These are phyloP conservation scores for Akanthomyces lecanii DNA, from an alignment of 2,329 filamentous ascomycete genomes.

Conservation along the genomic window DNA sequence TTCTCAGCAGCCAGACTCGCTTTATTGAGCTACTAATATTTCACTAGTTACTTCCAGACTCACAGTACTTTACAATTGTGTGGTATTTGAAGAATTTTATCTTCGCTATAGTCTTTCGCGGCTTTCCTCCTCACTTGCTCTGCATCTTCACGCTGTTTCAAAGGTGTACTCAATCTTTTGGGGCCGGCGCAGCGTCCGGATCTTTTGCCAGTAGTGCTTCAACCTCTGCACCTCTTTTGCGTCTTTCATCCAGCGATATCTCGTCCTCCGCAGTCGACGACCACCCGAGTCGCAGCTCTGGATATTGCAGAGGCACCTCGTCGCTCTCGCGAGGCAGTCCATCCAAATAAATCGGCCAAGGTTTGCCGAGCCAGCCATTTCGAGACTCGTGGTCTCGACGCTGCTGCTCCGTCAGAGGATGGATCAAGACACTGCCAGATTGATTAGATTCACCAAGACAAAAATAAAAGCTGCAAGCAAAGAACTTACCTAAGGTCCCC, in stretches of 20 bases:
- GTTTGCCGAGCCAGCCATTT: conserved; percentile 31
- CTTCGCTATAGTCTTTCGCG: too few relatives aligned
- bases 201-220: conserved; percentile 28
- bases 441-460: not conserved
- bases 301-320: conserved; percentile 30
- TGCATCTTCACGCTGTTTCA: too few relatives aligned
- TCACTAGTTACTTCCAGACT: too few relatives aligned
- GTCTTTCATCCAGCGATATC: conserved; percentile 29
- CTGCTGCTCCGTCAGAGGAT: conserved; percentile 29
- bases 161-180: conserved; percentile 18
- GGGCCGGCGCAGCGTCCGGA: conserved; percentile 30
- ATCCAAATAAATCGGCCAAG: conserved; percentile 32
- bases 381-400: conserved; percentile 30
- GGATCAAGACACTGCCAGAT: conserved; percentile 27
- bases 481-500: conserved; percentile 26
- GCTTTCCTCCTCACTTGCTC: too few relatives aligned
- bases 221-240: conserved; percentile 26
- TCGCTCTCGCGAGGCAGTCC: conserved; percentile 24
- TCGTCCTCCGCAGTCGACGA: conserved; percentile 27
- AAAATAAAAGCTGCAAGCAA: too few relatives aligned
- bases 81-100: too few relatives aligned
- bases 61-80: too few relatives aligned
- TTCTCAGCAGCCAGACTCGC: too few relatives aligned
- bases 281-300: conserved; percentile 29
- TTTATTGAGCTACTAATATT: too few relatives aligned